These are phyloP conservation scores for Lizonia empirigonia DNA, from an alignment of 2,329 filamentous ascomycete genomes.

Conservation along the genomic window DNA sequence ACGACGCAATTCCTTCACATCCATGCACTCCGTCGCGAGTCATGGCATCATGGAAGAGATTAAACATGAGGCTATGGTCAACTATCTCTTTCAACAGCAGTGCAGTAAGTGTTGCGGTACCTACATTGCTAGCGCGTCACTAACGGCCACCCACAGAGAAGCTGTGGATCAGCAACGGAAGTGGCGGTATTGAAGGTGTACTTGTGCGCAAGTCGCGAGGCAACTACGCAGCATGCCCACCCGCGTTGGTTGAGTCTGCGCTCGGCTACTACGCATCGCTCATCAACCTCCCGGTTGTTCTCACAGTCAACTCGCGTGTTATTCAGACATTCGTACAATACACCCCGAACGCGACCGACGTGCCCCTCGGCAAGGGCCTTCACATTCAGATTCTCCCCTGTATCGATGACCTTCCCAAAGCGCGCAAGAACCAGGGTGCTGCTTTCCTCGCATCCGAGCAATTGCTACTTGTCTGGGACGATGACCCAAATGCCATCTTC, in stretches of 20 bases:
- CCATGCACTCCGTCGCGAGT: slow-evolving; percentile 17
- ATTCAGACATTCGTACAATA: slow-evolving; percentile 78
- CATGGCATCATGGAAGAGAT: slow-evolving; percentile 62
- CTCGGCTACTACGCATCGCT: slow-evolving; percentile 69
- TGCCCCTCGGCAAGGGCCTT: slow-evolving; percentile 77
- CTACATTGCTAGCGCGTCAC: slow-evolving; percentile 3
- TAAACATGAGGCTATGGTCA: slow-evolving; percentile 83
- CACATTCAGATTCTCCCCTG: slow-evolving; percentile 76
- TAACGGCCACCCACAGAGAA: slow-evolving; percentile 42
- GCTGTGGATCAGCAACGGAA: slow-evolving; percentile 75
- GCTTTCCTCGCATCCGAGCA: slow-evolving; percentile 75
- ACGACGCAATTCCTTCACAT: slow-evolving; percentile 26
- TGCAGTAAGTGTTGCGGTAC: slow-evolving; percentile 52
- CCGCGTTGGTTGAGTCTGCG: slow-evolving; percentile 64
- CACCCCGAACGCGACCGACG: slow-evolving; percentile 74
- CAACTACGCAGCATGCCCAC: slow-evolving; percentile 76
- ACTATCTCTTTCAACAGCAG: slow-evolving; percentile 81
- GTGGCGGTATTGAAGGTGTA: slow-evolving; percentile 49
- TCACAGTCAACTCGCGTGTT: slow-evolving; percentile 80
- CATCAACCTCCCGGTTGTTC: slow-evolving; percentile 76
- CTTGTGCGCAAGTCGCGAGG: slow-evolving; percentile 71
- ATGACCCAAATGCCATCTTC: slow-evolving; percentile 73
- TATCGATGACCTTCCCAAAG: slow-evolving; percentile 70
- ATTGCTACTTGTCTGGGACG: slow-evolving; percentile 78
- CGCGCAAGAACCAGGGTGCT: slow-evolving; percentile 78